Conservation (phyloP, 768 basidiomycete species). For the Xerocomellus chrysenteron region DNA sequence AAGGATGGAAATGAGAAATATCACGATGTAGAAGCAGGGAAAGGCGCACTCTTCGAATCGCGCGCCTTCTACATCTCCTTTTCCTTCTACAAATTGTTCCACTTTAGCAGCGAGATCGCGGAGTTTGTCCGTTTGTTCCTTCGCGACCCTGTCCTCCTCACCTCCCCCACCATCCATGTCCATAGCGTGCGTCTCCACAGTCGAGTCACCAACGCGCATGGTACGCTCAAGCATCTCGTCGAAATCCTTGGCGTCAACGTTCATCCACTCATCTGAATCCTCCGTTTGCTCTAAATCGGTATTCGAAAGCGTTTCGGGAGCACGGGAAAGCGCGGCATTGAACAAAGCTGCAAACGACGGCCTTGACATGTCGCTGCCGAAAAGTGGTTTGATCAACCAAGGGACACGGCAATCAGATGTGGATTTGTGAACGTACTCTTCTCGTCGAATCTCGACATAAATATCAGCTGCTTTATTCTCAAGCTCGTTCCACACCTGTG, state of each 20-base stretch:
- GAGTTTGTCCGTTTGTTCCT: conserved; percentile 67
- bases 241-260: conserved; percentile 70
- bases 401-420: neutral
- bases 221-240: conserved; percentile 66
- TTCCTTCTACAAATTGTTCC: conserved; percentile 84
- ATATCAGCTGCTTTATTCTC: conserved; percentile 69
- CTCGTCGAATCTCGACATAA: conserved; percentile 60
- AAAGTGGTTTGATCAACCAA: conserved; percentile 6
- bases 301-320: conserved; percentile 29
- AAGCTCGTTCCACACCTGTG: conserved; percentile 67
- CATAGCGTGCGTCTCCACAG: conserved; percentile 41
- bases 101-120: conserved; percentile 82
- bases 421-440: conserved; percentile 55
- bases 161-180: conserved; percentile 43
- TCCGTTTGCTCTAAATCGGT: conserved; percentile 41
- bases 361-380: conserved; percentile 53
- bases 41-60: conserved; percentile 81
- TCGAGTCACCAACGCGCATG: conserved; percentile 13
- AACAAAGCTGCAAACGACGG: conserved; percentile 77
- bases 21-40: neutral
- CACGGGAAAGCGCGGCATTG: conserved; percentile 55
- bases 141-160: conserved; percentile 46
- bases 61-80: conserved; percentile 89
- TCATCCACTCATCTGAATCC: conserved; percentile 85
- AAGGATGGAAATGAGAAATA: neutral